Conservation (phyloP, 805 yeast genomes). For the Candida bentonensis region DNA sequence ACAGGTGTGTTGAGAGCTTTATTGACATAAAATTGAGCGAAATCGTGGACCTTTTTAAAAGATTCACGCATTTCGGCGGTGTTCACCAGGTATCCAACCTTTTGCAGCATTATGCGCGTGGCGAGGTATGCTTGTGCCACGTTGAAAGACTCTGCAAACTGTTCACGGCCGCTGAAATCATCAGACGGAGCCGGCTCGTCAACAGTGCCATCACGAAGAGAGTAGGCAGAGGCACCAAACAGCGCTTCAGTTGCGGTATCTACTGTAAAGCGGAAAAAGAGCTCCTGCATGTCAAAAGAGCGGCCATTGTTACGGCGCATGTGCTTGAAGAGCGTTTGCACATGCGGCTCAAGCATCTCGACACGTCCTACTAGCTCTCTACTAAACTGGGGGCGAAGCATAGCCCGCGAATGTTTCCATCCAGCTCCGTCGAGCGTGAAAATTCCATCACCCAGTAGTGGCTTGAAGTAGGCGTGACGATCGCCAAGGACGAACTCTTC, state of each 20-base stretch:
- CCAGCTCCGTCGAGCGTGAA: constrained; percentile 19
- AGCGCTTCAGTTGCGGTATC: constrained; percentile 17
- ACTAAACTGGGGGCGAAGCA: constrained; percentile 19
- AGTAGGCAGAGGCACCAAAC: constrained; percentile 16
- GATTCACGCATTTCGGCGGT: constrained; percentile 17
- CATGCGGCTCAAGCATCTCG: constrained; percentile 13
- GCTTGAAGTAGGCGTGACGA: constrained; percentile 12
- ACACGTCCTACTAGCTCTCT: constrained; percentile 15
- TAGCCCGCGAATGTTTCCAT: constrained; percentile 19
- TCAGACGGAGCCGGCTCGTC: constrained; percentile 10
- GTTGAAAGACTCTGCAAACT: constrained; percentile 15
- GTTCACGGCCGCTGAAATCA: constrained; percentile 11
- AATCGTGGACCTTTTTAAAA: constrained; percentile 15
- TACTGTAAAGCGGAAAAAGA: constrained; percentile 12
- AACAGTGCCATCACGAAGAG: constrained; percentile 9
- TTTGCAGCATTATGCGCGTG: constrained; percentile 8
- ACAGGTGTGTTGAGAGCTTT: constrained; percentile 12
- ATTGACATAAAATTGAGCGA: constrained; percentile 21
- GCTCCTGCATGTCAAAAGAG: constrained; percentile 12
- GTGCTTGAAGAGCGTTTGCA: constrained; percentile 7
- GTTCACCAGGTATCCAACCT: constrained; percentile 2
- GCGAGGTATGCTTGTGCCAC: constrained; percentile 11
- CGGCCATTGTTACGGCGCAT: background rate
- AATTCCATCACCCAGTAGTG: constrained; percentile 18
- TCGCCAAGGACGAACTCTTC: constrained; percentile 17